These are phyloP conservation scores for Leccinum rimulosum DNA, from an alignment of 768 basidiomycete genomes.

Conservation along the genomic window DNA sequence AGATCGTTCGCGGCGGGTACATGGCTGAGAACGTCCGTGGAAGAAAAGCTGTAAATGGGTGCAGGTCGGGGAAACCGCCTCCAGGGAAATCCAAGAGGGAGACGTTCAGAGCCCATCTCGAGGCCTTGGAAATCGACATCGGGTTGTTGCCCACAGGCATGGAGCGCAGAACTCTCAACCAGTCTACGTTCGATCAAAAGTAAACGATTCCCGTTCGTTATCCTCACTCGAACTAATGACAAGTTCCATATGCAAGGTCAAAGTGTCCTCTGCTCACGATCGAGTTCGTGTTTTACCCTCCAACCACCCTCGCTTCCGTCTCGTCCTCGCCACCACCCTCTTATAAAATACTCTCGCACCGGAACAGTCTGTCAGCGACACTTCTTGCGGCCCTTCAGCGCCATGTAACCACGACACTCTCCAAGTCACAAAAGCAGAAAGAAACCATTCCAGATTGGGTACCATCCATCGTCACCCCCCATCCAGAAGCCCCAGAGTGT, in stretches of 20 bases:
- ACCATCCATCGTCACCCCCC: conserved; percentile 46
- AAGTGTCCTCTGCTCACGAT: conserved; percentile 67
- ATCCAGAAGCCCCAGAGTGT: conserved; percentile 53
- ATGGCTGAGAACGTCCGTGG: conserved; percentile 18
- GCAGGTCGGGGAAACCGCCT: conserved; percentile 30
- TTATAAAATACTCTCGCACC: conserved; percentile 61
- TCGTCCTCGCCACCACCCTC: conserved; percentile 37
- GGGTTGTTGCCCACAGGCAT: conserved; percentile 80
- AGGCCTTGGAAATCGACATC: conserved; percentile 65
- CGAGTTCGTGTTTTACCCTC: conserved; percentile 66
- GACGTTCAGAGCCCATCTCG: conserved; percentile 64
- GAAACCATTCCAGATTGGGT: conserved; percentile 56
- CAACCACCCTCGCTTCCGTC: conserved; percentile 42
- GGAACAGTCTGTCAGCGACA: conserved; percentile 47
- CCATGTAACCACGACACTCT: conserved; percentile 32
- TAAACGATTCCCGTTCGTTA: conserved; percentile 37
- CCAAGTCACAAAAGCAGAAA: conserved; percentile 43
- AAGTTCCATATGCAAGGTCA: conserved; percentile 46
- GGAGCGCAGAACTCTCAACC: conserved; percentile 73
- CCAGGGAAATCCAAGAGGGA: conserved; percentile 55
- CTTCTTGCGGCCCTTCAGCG: conserved; percentile 51
- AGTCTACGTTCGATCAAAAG: conserved; percentile 83
- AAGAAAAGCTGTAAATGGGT: conserved; percentile 16
- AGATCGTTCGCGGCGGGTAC: conserved; percentile 66
- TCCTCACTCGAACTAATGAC: conserved; percentile 13